Percentiles rank a stretch among this genome's conserved stretches.
Conservation (phyloP, 495 filamentous ascomycete genomes). For the Penicillium manginii region DNA sequence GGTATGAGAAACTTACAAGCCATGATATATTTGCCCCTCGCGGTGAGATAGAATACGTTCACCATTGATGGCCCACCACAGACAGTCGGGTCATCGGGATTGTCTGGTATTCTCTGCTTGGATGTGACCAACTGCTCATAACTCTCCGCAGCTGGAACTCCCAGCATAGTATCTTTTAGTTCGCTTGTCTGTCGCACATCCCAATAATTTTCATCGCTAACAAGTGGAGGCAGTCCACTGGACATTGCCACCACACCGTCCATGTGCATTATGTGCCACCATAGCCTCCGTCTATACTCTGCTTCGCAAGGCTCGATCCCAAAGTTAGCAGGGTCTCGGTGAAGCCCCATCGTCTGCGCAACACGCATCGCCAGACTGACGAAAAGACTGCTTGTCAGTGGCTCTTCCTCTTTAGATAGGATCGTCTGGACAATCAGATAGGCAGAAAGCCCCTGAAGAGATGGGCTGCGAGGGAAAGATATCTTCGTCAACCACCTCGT, state of each 20-base stretch:
- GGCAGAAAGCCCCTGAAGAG: constrained; percentile 46
- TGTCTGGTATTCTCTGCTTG: constrained; percentile 41
- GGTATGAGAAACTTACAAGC: constrained; percentile 39
- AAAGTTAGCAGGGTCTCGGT: constrained; percentile 69
- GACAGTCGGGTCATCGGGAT: constrained; percentile 48
- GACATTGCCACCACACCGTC: constrained; percentile 59
- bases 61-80: constrained; percentile 52
- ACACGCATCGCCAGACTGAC: constrained; percentile 63
- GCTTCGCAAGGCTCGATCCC: constrained; percentile 67
- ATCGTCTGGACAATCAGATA: constrained; percentile 53
- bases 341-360: constrained; percentile 75
- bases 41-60: constrained; percentile 52
- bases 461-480: constrained; percentile 51
- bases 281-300: constrained; percentile 69
- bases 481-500: constrained; percentile 48
- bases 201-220: constrained; percentile 52
- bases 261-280: constrained; percentile 75
- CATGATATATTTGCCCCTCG: constrained; percentile 52
- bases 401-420: constrained; percentile 51
- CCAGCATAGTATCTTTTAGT: constrained; percentile 49
- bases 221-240: constrained; percentile 48
- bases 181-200: constrained; percentile 51
- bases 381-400: constrained; percentile 51
- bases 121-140: constrained; percentile 40
- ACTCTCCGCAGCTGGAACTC: constrained; percentile 41